phyloP scores from a whole-genome alignment of 495 filamentous ascomycete genomes.

The Penicillium bovifimosum region DNA sequence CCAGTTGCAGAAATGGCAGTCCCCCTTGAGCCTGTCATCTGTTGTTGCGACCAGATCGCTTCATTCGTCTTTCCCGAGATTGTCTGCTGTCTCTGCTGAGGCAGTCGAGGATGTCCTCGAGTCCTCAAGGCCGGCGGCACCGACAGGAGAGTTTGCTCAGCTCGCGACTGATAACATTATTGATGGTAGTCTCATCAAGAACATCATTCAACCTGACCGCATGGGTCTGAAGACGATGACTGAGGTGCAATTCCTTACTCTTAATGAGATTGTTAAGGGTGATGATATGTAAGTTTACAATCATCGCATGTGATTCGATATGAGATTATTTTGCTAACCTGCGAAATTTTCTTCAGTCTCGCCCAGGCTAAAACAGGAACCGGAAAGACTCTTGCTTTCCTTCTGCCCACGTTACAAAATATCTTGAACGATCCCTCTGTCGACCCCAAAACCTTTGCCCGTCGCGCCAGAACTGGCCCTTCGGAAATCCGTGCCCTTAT shows the following conservation, averaged over 20 bases:
- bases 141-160: conserved; percentile 64
- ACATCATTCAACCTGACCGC: conserved; percentile 52
- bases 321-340: neutral
- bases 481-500: conserved; percentile 82
- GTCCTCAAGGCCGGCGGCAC: conserved; percentile 12
- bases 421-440: conserved; percentile 56
- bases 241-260: conserved; percentile 80
- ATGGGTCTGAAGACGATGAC: conserved; percentile 87
- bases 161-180: conserved; percentile 59
- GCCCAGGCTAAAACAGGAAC: conserved; percentile 86
- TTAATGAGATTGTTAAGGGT: conserved; percentile 70
- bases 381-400: conserved; percentile 81
- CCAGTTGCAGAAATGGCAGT: conserved; percentile 29
- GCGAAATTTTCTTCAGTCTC: conserved; percentile 52
- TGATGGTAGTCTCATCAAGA: conserved; percentile 55
- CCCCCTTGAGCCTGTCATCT: conserved; percentile 14
- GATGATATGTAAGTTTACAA: conserved; percentile 65
- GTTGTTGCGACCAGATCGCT: conserved; percentile 24
- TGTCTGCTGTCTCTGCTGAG: conserved; percentile 22
- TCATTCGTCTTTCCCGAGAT: conserved; percentile 28
- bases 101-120: conserved; percentile 13
- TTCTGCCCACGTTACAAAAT: conserved; percentile 69
- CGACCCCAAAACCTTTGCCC: conserved; percentile 16
- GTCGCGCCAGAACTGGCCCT: conserved; percentile 18
- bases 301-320: neutral